phyloP scores from a whole-genome alignment of 2,329 filamentous ascomycete species.

The Fusarium sp. region DNA sequence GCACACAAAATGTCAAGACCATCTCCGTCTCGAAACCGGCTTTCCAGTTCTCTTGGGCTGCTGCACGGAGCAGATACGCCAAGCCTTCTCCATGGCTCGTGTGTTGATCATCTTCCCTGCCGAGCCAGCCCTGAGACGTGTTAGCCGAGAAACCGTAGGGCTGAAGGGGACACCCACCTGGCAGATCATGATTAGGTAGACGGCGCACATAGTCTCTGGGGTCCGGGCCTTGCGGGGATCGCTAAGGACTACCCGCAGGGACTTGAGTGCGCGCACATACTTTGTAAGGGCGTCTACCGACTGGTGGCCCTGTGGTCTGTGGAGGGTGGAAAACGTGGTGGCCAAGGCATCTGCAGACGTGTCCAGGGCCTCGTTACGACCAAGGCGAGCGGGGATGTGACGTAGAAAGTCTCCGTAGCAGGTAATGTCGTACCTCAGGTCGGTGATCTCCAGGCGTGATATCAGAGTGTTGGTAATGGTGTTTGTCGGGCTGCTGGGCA shows the following conservation, averaged over 20 bases:
- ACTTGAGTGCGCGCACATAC: conserved; percentile 48
- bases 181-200: conserved; percentile 53
- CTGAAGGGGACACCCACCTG: conserved; percentile 42
- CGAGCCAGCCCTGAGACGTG: conserved; percentile 46
- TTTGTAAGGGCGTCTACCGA: conserved; percentile 41
- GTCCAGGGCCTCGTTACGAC: conserved; percentile 59
- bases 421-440: conserved; percentile 60
- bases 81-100: conserved; percentile 50
- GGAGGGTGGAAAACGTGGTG: conserved; percentile 41
- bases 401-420: conserved; percentile 60
- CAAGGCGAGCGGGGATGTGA: conserved; percentile 59
- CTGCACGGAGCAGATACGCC: conserved; percentile 46
- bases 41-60: conserved; percentile 38
- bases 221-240: conserved; percentile 45
- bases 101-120: conserved; percentile 37
- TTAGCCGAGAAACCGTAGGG: background rate
- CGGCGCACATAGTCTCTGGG: conserved; percentile 51
- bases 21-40: conserved; percentile 47
- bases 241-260: conserved; percentile 43
- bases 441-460: conserved; percentile 52
- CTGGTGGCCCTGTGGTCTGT: conserved; percentile 28
- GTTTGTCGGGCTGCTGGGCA: conserved; percentile 49
- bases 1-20: conserved; percentile 46
- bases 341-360: conserved; percentile 49
- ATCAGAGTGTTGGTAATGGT: conserved; percentile 41